Conservation (phyloP, 1,284 basidiomycete genomes). For the Phlebopus sp. region DNA sequence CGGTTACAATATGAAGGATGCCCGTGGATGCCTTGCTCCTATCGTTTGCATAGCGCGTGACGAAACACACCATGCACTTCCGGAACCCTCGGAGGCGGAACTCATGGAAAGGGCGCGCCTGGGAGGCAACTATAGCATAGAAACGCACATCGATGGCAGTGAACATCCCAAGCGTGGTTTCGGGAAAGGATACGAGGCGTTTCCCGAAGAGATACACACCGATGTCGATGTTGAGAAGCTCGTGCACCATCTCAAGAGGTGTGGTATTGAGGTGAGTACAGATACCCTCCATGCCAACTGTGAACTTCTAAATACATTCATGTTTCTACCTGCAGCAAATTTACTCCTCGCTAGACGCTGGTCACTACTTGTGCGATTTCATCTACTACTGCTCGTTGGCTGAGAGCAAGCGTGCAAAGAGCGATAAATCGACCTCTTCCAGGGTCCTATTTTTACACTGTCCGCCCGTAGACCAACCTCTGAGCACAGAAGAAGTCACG, state of each 20-base stretch:
- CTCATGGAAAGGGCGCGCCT: slow-evolving; percentile 34
- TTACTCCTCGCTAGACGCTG: slow-evolving; percentile 72
- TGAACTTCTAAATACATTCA: slow-evolving; percentile 6
- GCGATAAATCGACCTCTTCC: slow-evolving; percentile 48
- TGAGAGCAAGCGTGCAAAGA: slow-evolving; percentile 57
- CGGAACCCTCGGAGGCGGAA: slow-evolving; percentile 34
- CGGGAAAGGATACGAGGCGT: slow-evolving; percentile 47
- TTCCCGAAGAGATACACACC: slow-evolving; percentile 45
- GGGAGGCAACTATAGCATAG: slow-evolving; percentile 25
- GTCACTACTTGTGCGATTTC: slow-evolving; percentile 76
- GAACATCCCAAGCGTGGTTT: slow-evolving; percentile 46
- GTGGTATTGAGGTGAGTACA: slow-evolving; percentile 54
- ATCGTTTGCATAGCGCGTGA: slow-evolving; percentile 39
- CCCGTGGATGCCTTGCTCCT: slow-evolving; percentile 55
- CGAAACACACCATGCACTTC: slow-evolving; percentile 16
- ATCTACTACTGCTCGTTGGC: slow-evolving; percentile 78
- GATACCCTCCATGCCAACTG: neutral
- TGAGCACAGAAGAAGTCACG: slow-evolving; percentile 62
- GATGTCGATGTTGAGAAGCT: slow-evolving; percentile 47
- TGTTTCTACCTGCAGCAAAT: slow-evolving; percentile 44
- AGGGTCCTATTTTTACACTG: slow-evolving; percentile 73
- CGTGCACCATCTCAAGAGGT: slow-evolving; percentile 56
- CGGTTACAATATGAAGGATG: slow-evolving; percentile 71
- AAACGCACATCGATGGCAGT: slow-evolving; percentile 25
- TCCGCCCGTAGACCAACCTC: slow-evolving; percentile 60